Evolutionary conservation across 192 early-diverging fungal species (phyloP).

Genomic region (Linnemannia elongata): DNA sequence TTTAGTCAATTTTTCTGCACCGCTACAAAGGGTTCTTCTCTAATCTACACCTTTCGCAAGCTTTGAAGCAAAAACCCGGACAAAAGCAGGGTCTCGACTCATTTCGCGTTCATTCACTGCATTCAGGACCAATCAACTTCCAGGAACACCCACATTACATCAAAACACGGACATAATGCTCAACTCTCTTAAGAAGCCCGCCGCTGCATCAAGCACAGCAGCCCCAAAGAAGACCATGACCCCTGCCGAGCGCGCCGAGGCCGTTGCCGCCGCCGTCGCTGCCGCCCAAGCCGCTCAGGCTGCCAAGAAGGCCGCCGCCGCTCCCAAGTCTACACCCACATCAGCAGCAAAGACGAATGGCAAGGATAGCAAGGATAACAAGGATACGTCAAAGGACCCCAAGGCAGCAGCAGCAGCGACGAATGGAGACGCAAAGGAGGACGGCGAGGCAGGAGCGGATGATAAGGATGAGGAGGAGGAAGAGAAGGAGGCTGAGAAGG

Average conservation of each 20-base stretch:
- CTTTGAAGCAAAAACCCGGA: background rate
- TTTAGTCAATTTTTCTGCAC: no score
- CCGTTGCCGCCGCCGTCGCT: slow-evolving; percentile 33
- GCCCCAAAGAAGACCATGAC: slow-evolving; percentile 52
- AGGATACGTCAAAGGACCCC: slow-evolving; percentile 11
- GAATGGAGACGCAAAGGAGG: background rate
- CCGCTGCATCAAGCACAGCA: slow-evolving; percentile 36
- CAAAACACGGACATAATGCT: slow-evolving; percentile 17
- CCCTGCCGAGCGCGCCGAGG: slow-evolving; percentile 35
- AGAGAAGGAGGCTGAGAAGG: slow-evolving; percentile 58
- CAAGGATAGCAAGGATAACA: slow-evolving; percentile 27
- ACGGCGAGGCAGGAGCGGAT: slow-evolving; percentile 14
- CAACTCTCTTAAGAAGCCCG: slow-evolving; percentile 42
- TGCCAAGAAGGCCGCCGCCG: slow-evolving; percentile 41
- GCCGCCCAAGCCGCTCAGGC: slow-evolving; percentile 32
- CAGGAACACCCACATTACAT: background rate
- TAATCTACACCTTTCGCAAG: no score
- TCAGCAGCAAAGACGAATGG: slow-evolving; percentile 26
- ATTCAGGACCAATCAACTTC: background rate
- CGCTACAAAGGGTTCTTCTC: no score
- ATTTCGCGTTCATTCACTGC: background rate
- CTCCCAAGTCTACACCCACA: slow-evolving; percentile 36
- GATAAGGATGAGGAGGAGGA: slow-evolving; percentile 60
- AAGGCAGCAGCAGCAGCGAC: slow-evolving; percentile 20
- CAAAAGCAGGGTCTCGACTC: slow-evolving; percentile 6